phyloP scores from a whole-genome alignment of 441 rosid genomes.

The Lepidium campestre region DNA sequence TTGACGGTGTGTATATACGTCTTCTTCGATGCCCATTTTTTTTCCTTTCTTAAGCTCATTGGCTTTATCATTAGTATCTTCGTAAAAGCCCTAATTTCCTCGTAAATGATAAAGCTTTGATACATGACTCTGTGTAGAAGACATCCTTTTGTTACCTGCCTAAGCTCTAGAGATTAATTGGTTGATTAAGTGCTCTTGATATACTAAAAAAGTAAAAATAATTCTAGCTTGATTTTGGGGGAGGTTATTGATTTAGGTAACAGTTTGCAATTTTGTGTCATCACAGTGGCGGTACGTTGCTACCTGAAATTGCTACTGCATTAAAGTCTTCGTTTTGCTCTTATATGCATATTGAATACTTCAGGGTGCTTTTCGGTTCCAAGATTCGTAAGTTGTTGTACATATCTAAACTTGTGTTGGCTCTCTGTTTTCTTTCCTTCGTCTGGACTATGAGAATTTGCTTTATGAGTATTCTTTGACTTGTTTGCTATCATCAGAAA shows the following conservation, averaged over 20 bases:
- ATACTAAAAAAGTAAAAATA: not conserved
- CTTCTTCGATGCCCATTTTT: not conserved
- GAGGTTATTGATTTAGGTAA: slow-evolving; percentile 14
- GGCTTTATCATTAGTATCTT: not conserved
- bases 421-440: not conserved
- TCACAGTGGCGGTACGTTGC: slow-evolving; percentile 16
- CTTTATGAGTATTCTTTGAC: slow-evolving; percentile 7
- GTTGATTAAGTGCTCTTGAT: not conserved
- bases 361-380: slow-evolving; percentile 4
- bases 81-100: not conserved
- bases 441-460: not conserved
- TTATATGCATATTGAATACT: slow-evolving; percentile 2
- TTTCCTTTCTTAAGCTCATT: not conserved
- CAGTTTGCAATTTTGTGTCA: slow-evolving; percentile 5
- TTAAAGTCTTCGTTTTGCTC: slow-evolving; percentile 17
- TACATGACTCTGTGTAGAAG: not conserved
- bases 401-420: not conserved
- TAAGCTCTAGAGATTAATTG: not conserved
- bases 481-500: slow-evolving; percentile 44
- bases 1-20: slow-evolving; percentile 47
- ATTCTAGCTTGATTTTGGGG: not conserved
- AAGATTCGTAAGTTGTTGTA: slow-evolving; percentile 10
- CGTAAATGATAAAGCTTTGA: not conserved
- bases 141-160: not conserved
- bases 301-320: slow-evolving; percentile 4